Base-by-base conservation (phyloP, 176 grass and related monocot species). In the Eleusine coracana region DNA sequence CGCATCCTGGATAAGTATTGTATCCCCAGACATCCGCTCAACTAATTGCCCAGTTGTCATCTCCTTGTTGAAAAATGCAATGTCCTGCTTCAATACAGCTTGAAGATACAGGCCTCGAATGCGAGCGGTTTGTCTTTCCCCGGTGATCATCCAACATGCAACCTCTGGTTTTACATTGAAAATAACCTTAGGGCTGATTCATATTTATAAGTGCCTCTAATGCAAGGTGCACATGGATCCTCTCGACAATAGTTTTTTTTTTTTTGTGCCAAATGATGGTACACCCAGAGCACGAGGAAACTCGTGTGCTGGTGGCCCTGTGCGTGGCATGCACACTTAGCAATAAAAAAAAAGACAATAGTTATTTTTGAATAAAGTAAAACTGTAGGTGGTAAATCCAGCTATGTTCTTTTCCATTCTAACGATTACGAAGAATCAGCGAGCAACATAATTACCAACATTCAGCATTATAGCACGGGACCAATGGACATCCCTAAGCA, bases 1-100 rank as follows among this genome's bases (percentile, higher is more conserved):
- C 9, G 84, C 84, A 78, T 86, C 88, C 42, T 90, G 88, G 48
- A 90, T 74, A 36, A 90, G 71, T 34, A 83, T 50, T 18, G 83
- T 78, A 73, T 90, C 88, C 11, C 23, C 54, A 4, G 88, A 82
- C 75, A 40, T 75, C 36, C 73, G 55, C 52, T 75, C 52, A 59
- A 75, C 73, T 69, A 68, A 8, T 11, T 83, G 40, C 13, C 84
- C 83, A 15, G 79, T 74, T 34, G 73, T 80, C 50, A 80, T 80
- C 45, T 90, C 88, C 36, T 63, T 13, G 15, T 86, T 79, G 17
- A 90, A 90, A 64, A 86, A 86, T 36, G 66, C 25, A 61, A 90
- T 68, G 27, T 90, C 84, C 11, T 90, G 88, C 40, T 74, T 76
- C 69, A 90, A 34, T 42, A 86, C 73, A 59, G 83, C 70, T 31